A percentile compares a stretch with the other conserved stretches of the same genome.
Evolutionary conservation across 441 rosid genomes (phyloP).

Genomic region (Pelargonium citronellum): DNA sequence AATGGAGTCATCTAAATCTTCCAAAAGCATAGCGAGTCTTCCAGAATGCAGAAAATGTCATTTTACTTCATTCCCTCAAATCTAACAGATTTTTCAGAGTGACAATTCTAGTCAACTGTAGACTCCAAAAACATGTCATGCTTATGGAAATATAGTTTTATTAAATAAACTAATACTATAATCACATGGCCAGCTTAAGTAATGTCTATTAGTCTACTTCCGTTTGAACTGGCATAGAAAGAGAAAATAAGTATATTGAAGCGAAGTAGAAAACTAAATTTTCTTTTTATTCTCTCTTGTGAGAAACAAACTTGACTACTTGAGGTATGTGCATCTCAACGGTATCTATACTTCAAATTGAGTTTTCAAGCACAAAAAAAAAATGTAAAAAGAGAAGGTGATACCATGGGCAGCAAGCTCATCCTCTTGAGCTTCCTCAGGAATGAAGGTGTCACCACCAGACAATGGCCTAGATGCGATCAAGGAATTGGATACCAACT

Average conservation of each 20-base stretch:
- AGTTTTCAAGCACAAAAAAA: background rate
- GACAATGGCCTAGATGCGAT: conserved; percentile 56
- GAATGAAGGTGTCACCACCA: conserved; percentile 38
- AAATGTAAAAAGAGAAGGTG: conserved; percentile 10
- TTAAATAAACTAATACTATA: background rate
- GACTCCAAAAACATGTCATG: no score
- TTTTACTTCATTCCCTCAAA: no score
- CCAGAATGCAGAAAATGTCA: no score
- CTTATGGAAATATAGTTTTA: background rate
- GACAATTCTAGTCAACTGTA: no score
- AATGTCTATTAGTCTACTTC: background rate
- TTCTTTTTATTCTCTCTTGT: background rate
- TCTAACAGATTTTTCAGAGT: no score
- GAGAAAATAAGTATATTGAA: background rate
- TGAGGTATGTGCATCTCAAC: background rate
- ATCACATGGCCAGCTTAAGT: background rate
- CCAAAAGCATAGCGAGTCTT: no score
- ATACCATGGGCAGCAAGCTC: conserved; percentile 42
- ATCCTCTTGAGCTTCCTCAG: conserved; percentile 27
- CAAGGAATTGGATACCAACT: conserved; percentile 53
- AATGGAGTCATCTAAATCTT: background rate
- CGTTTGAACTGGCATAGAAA: background rate
- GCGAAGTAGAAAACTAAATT: background rate
- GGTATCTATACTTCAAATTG: conserved; percentile 7
- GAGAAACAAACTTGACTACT: background rate